Base-by-base conservation (phyloP, 2,329 filamentous ascomycete species). In the Cryphonectria carpinicola region DNA sequence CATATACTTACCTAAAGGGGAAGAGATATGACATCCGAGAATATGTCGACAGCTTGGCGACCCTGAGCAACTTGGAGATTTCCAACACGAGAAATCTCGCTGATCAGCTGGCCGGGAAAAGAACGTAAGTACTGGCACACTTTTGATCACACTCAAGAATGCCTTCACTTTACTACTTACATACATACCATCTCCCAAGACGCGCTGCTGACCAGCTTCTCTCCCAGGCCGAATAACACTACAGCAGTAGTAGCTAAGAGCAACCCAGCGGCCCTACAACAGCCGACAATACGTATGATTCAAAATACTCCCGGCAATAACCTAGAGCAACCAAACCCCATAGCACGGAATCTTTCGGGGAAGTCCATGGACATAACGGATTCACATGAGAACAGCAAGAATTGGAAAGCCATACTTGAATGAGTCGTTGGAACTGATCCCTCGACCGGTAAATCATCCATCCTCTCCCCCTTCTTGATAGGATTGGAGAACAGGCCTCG, bases 1-100 rank as follows among this genome's bases (percentile, higher is more conserved):
- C 75, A 1, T 35, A 61, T 25, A 76, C 73, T 49, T 76, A 76
- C 66, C 37, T 76, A 10, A 67, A 35, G 2, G 71, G 75, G 17
- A 73, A 72, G 17, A 32, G 67, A 25, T 54, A 32, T 43, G 37
- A 58, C 37, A 67, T 72, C 35, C 28, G 58, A 60, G 49, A 70
- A 17, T 65, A 52, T 54, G 49, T 69, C 10, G 39, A 66, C 49
- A n/a, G 25, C 22, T 13, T 25, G 25, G 28, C 43, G 22, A 37
- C n/a, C 19, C 22, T 49, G 2, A 22, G 19, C 11, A 25, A n/a
- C 17, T 11, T 14, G 46, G 14, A 25, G 0, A 52, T 28, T 1
- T n/a, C 43, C n/a, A 14, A 37, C 5, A n/a, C 37, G 13, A 8
- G 19, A 37, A 2, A 13, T 13, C 41, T 37, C 22, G 25, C 22